These are phyloP conservation scores for Sphagnum contortum DNA, from an alignment of 225 moss, liverwort and hornwort genomes.

Conservation along the genomic window DNA sequence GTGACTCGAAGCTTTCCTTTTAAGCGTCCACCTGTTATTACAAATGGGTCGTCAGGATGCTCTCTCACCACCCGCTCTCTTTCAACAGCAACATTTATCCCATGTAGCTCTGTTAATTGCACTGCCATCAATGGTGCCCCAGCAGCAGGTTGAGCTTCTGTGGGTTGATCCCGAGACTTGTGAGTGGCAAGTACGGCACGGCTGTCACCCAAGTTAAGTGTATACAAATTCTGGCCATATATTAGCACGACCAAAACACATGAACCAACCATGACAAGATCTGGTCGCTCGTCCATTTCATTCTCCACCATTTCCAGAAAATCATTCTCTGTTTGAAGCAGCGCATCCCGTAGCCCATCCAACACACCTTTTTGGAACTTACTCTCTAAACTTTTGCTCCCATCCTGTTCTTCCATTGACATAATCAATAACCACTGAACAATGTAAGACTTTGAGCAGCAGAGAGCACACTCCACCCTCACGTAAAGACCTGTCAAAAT, in stretches of 20 bases:
- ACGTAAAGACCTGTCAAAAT: too few relatives aligned
- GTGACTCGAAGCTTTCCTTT: conserved; percentile 90
- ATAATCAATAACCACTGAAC: not conserved
- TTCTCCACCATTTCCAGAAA: conserved; percentile 68
- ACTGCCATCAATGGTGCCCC: conserved; percentile 36
- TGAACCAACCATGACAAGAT: conserved; percentile 91
- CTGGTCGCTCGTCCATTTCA: conserved; percentile 79
- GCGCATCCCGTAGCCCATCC: conserved; percentile 49
- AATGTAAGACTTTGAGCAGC: too few relatives aligned
- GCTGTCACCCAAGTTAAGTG: conserved; percentile 79
- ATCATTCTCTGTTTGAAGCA: conserved; percentile 53
- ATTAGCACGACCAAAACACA: conserved; percentile 69
- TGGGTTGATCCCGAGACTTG: not conserved
- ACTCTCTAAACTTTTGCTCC: conserved; percentile 11
- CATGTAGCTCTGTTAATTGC: conserved; percentile 63
- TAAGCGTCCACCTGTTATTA: conserved; percentile 53
- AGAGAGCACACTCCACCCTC: too few relatives aligned
- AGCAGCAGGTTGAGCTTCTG: conserved; percentile 16
- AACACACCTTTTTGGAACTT: conserved; percentile 54
- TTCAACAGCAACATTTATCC: conserved; percentile 55
- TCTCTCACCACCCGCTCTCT: conserved; percentile 43
- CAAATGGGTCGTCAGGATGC: conserved; percentile 60
- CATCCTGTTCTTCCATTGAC: conserved; percentile 7
- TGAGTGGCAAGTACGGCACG: conserved; percentile 70
- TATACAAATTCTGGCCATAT: conserved; percentile 61